These are phyloP conservation scores for Spinellus fusiger DNA, from an alignment of 192 early-diverging fungal species.

Conservation along the genomic window DNA sequence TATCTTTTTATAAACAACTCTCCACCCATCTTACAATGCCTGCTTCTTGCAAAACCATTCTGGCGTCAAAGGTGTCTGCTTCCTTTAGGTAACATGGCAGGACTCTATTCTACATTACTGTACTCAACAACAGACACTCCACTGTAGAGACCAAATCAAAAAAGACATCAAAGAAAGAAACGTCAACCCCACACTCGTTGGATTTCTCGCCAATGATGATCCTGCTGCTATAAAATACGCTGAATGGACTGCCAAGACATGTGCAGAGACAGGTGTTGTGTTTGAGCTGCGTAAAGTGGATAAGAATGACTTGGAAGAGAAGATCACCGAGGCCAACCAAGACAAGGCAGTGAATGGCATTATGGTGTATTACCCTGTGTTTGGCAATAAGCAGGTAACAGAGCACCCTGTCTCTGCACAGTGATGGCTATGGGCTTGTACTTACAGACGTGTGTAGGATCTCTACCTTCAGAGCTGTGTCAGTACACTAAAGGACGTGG, in stretches of 20 bases:
- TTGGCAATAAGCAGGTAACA: slow-evolving; percentile 78
- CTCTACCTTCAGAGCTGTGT: slow-evolving; percentile 92
- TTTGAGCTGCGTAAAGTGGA: slow-evolving; percentile 87
- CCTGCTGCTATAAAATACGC: slow-evolving; percentile 90
- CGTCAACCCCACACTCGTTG: slow-evolving; percentile 73
- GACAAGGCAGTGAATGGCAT: slow-evolving; percentile 87
- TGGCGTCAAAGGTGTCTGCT: slow-evolving; percentile 55
- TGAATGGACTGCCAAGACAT: slow-evolving; percentile 92
- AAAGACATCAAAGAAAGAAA: slow-evolving; percentile 56
- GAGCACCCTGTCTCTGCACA: not conserved
- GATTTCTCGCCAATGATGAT: slow-evolving; percentile 94
- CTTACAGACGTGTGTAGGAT: slow-evolving; percentile 72
- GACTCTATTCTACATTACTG: not conserved
- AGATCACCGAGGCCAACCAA: slow-evolving; percentile 83
- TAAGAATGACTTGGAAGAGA: slow-evolving; percentile 78
- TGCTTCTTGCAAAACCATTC: slow-evolving; percentile 50
- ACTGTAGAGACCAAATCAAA: slow-evolving; percentile 50
- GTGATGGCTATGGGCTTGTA: not conserved
- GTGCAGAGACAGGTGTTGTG: slow-evolving; percentile 79
- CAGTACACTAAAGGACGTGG: slow-evolving; percentile 86
- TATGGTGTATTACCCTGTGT: slow-evolving; percentile 98
- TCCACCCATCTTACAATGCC: too few relatives aligned
- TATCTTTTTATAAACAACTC: not conserved
- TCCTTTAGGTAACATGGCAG: slow-evolving; percentile 51
- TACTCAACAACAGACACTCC: not conserved